Base-by-base conservation (phyloP, 2,329 filamentous ascomycete genomes). In the Aspergillus fischeri region DNA sequence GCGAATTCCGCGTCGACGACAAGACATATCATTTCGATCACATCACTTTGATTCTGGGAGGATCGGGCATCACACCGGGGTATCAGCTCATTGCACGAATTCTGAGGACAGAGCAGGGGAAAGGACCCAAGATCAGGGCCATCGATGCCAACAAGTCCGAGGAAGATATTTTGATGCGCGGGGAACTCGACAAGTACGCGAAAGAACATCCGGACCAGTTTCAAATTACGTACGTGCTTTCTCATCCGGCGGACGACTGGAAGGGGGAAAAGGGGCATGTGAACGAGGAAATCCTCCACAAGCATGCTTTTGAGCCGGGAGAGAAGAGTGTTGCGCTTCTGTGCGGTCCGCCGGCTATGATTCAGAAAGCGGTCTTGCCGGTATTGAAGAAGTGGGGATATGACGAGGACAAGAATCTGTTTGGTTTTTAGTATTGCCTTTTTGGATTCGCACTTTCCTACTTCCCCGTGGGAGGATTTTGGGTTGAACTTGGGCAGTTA, bases 51-150 rank as follows among this genome's bases (percentile, higher is more conserved):
- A 73, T 83, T 1, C 73, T 83, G 0, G 81, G 80, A 0, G 80
- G 81, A 0, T 77, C 75, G 0, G 81, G 81, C 0, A 74, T 83
- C 11, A 83, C 81, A 0, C 80, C 81, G 0, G 81, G 80, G 0
- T 84, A 81, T 60, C 73, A 79, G 3, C 70, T 83, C 2, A 74
- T 83, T 27, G 75, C 75, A 1, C 73, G 76, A 1, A 75, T 81
- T 4, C 58, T 80, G 17, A 60, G 66, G 51, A 78, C 75, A 0
- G 58, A 77, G 48, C 66, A 81, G 6, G 63, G 72, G 3, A 73
- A 78, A 1, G 58, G 71, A 0, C 76, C 79, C 38, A 73, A 72
- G 58, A 63, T 70, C 53, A 61, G 75, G 20, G 56, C 57, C 2
- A 58, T 64, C 1, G 56, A 59, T 27, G 58, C 45, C 24, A 63